Base-by-base conservation (phyloP, 495 filamentous ascomycete species). In the Neurospora pannonica region DNA sequence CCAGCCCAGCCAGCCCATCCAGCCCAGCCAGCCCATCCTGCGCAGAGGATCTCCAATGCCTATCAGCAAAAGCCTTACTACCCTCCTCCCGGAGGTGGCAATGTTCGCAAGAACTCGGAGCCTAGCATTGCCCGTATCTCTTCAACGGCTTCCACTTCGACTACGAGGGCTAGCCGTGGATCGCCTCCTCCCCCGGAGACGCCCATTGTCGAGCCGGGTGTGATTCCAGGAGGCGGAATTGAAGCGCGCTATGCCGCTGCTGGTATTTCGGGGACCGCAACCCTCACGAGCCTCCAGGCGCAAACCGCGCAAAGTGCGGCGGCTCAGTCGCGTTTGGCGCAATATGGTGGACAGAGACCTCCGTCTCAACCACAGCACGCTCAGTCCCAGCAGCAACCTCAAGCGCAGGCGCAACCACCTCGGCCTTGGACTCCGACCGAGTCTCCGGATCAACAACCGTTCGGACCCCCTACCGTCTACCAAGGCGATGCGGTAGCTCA, bases 361-460 rank as follows among this genome's bases (percentile, higher is more conserved):
- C 75, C 46, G 8, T 77, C 80, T 39, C 77, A 77, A 36, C 82
- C 83, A 17, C 80, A 78, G 62, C 79, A 81, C 13, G 24, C 54
- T 6, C 46, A 54, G 46, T 24, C 46, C 13, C 54, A 62, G 24
- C 54, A 31, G 15, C 54, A 62, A 31, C 2, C 72, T 6, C 70
- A 71, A 8, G 73, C 75, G 0, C 86, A 86, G 72, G 75, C 80
- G 46, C 86, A 86, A 71, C 85, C 89, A 11, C 86, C 88, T 46
- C 88, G 95, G 71, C 94, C 94, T 69, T 99, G 96, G 96, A 99
- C 97, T 21, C 96, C 96, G 1, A 98, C 96, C 37, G 96, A 99
- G 80, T 87, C 91, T 72, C 95, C 96, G 3, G 96, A 93, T 7
- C 91, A 90, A 73, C 90, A 94, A 73, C 95, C 94, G 3, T 94